Conservation (phyloP, 1,284 basidiomycete genomes). For the Phenoliferia sp. region DNA sequence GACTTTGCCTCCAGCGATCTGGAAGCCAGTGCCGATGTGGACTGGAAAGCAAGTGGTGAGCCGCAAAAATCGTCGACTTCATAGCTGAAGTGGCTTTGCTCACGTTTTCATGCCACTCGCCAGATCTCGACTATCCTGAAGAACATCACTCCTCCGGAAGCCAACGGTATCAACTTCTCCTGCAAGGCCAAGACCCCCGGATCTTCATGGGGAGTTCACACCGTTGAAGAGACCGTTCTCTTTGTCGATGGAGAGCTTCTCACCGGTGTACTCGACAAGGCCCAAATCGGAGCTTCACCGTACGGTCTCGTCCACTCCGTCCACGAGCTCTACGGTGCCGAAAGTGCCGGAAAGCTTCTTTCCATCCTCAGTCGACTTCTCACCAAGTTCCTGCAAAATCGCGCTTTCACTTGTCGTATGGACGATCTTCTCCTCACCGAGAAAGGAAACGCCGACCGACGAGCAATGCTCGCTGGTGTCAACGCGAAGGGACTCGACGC, state of each 20-base stretch:
- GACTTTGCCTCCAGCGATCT: constrained; percentile 85
- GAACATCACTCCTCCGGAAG: constrained; percentile 81
- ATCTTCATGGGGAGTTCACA: constrained; percentile 63
- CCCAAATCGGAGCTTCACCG: constrained; percentile 91
- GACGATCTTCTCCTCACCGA: constrained; percentile 90
- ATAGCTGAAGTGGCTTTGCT: no score
- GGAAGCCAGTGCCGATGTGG: constrained; percentile 87
- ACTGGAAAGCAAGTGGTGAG: constrained; percentile 95
- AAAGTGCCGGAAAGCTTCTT: constrained; percentile 82
- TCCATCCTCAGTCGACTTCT: constrained; percentile 90
- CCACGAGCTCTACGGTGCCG: constrained; percentile 96
- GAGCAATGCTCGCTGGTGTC: constrained; percentile 64
- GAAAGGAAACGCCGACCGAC: constrained; percentile 68
- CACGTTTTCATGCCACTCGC: no score
- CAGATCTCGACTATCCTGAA: constrained; percentile 86
- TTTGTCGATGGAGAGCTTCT: constrained; percentile 92
- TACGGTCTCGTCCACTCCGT: constrained; percentile 97
- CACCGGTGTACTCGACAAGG: constrained; percentile 91
- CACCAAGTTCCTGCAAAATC: constrained; percentile 94
- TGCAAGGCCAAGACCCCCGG: constrained; percentile 82
- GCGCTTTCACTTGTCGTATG: constrained; percentile 98
- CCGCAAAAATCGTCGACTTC: no score
- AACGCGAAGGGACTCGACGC: constrained; percentile 74
- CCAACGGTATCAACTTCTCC: constrained; percentile 77
- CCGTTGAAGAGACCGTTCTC: constrained; percentile 73